These are phyloP conservation scores for Cladophialophora psammophila DNA, from an alignment of 2,329 filamentous ascomycete species.

Conservation along the genomic window DNA sequence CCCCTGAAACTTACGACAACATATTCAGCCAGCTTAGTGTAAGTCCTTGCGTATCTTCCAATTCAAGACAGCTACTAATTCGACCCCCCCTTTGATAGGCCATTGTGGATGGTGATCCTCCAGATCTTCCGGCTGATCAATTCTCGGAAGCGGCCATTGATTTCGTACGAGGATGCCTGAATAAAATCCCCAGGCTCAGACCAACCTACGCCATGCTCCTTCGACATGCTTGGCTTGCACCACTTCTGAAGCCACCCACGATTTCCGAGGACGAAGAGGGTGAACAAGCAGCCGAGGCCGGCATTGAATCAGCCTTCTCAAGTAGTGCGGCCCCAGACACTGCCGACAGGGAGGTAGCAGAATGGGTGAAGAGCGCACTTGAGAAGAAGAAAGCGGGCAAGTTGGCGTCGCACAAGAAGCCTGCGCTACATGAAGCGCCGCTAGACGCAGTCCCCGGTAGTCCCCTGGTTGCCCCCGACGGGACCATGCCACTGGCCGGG, in stretches of 20 bases:
- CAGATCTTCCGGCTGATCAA: constrained; percentile 77
- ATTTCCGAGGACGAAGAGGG: constrained; percentile 75
- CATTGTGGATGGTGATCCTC: constrained; percentile 96
- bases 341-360: constrained; percentile 81
- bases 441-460: constrained; percentile 70
- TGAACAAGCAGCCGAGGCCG: constrained; percentile 54
- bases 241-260: constrained; percentile 76
- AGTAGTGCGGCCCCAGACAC: constrained; percentile 53
- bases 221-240: constrained; percentile 84
- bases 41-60: constrained; percentile 57
- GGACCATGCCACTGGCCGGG: constrained; percentile 8
- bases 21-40: constrained; percentile 98
- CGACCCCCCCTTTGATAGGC: constrained; percentile 65
- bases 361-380: constrained; percentile 80
- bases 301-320: constrained; percentile 38
- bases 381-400: constrained; percentile 69
- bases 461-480: constrained; percentile 34
- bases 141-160: constrained; percentile 82
- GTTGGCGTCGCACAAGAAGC: constrained; percentile 66
- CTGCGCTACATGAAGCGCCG: constrained; percentile 86
- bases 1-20: constrained; percentile 95
- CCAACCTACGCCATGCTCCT: constrained; percentile 92
- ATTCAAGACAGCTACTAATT: neutral
- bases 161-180: constrained; percentile 87
- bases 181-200: constrained; percentile 90